Conservation (phyloP, 2,329 filamentous ascomycete species). For the Colletotrichum sp. region DNA sequence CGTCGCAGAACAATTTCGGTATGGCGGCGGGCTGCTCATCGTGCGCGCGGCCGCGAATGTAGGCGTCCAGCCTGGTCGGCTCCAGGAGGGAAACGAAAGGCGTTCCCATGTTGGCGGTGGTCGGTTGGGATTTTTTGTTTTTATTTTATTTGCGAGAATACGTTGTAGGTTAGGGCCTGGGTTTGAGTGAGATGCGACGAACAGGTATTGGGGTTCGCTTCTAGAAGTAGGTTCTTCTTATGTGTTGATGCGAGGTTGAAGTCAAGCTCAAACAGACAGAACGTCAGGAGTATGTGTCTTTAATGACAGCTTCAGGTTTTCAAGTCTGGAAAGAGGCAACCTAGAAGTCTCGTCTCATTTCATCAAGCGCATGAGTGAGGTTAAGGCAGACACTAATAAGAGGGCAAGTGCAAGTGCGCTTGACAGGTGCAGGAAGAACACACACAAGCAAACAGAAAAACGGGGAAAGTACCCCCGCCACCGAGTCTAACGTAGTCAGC, state of each 20-base stretch:
- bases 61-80: conserved; percentile 55
- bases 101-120: conserved; percentile 45
- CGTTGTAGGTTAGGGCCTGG: neutral
- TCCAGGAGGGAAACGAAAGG: conserved; percentile 54
- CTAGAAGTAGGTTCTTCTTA: neutral
- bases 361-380: neutral
- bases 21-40: conserved; percentile 50
- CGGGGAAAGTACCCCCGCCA: conserved; percentile 11
- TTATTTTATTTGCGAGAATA: neutral
- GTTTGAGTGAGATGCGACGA: neutral
- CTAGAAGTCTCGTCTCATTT: neutral
- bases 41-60: conserved; percentile 43
- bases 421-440: neutral
- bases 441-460: conserved; percentile 1
- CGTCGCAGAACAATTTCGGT: conserved; percentile 64
- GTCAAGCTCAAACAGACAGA: neutral
- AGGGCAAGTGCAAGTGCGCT: neutral
- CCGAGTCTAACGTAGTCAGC: neutral
- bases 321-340: neutral
- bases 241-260: neutral
- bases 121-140: neutral
- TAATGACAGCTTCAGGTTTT: neutral
- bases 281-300: neutral
- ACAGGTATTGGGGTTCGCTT: neutral
- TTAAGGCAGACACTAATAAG: neutral